Evolutionary conservation across 176 grass and related monocot genomes (phyloP).

Genomic region (Thinopyrum elongatum): DNA sequence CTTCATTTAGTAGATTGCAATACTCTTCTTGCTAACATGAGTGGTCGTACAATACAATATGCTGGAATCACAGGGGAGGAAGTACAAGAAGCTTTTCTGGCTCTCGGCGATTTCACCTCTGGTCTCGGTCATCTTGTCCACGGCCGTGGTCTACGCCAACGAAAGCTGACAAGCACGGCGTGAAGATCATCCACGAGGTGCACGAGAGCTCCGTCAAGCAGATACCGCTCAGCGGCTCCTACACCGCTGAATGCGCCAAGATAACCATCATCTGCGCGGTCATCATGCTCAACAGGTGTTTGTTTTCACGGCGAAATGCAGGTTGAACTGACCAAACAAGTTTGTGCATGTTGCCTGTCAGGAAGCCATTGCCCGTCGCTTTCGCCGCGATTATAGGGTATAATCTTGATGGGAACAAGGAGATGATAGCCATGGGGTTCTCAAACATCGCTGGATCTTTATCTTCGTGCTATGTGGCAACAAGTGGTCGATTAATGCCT

Average conservation of each 20-base stretch:
- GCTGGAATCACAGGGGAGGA: slow-evolving; percentile 51
- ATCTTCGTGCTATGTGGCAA: slow-evolving; percentile 91
- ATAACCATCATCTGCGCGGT: slow-evolving; percentile 71
- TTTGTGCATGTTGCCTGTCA: slow-evolving; percentile 31
- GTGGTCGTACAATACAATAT: neutral
- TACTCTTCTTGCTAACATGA: neutral
- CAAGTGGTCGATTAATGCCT: slow-evolving; percentile 43
- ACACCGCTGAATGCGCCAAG: slow-evolving; percentile 61
- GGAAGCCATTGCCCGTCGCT: slow-evolving; percentile 88
- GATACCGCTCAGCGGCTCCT: slow-evolving; percentile 51
- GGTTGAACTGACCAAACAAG: neutral
- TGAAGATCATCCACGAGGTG: slow-evolving; percentile 89
- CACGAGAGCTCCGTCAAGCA: slow-evolving; percentile 67
- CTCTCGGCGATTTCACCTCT: slow-evolving; percentile 65
- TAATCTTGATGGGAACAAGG: slow-evolving; percentile 84
- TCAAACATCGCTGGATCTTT: slow-evolving; percentile 89
- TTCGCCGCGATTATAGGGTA: slow-evolving; percentile 82
- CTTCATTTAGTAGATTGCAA: too few relatives aligned
- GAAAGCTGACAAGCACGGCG: slow-evolving; percentile 73
- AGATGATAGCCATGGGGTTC: slow-evolving; percentile 90
- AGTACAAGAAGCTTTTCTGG: slow-evolving; percentile 89
- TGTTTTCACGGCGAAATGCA: neutral
- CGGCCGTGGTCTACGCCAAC: slow-evolving; percentile 59
- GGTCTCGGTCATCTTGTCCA: slow-evolving; percentile 70
- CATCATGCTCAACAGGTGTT: slow-evolving; percentile 17